A percentile compares a stretch with the other conserved stretches of the same genome.
Conservation (phyloP, 768 basidiomycete species). For the Amanita exitialis region DNA sequence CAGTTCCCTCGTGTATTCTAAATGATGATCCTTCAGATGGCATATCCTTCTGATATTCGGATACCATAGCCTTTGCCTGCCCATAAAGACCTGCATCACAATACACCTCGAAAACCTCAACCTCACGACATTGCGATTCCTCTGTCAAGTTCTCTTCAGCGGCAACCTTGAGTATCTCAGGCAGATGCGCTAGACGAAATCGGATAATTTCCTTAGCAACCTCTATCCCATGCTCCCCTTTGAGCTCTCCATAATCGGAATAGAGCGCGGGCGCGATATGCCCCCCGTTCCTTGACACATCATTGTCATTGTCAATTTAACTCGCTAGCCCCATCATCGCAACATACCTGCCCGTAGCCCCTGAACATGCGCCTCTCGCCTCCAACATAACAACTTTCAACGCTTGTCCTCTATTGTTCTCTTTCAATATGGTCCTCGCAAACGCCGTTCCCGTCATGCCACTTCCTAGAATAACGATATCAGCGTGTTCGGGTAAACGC, state of each 20-base stretch:
- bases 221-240: conserved; percentile 31
- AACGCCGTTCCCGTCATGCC: conserved; percentile 46
- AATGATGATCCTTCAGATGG: conserved; percentile 33
- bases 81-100: conserved; percentile 29
- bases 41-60: conserved; percentile 36
- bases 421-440: conserved; percentile 31
- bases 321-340: background rate
- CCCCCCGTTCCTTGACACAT: conserved; percentile 49
- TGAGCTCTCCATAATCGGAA: conserved; percentile 43
- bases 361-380: conserved; percentile 67
- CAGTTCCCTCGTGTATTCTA: conserved; percentile 20
- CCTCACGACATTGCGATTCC: conserved; percentile 45
- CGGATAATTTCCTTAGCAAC: conserved; percentile 43
- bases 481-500: conserved; percentile 24
- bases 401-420: conserved; percentile 12
- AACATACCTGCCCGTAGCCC: conserved; percentile 61
- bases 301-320: background rate
- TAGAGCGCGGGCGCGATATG: conserved; percentile 55
- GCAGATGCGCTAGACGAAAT: conserved; percentile 52
- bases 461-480: conserved; percentile 45
- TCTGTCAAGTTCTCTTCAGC: conserved; percentile 41
- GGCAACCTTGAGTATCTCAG: conserved; percentile 36
- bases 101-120: conserved; percentile 51
- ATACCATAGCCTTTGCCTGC: conserved; percentile 32
- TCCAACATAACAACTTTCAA: conserved; percentile 66